A percentile compares a stretch with the other conserved stretches of the same genome.
These are phyloP conservation scores for Pluteus cervinus DNA, from an alignment of 768 basidiomycete species.

Conservation along the genomic window DNA sequence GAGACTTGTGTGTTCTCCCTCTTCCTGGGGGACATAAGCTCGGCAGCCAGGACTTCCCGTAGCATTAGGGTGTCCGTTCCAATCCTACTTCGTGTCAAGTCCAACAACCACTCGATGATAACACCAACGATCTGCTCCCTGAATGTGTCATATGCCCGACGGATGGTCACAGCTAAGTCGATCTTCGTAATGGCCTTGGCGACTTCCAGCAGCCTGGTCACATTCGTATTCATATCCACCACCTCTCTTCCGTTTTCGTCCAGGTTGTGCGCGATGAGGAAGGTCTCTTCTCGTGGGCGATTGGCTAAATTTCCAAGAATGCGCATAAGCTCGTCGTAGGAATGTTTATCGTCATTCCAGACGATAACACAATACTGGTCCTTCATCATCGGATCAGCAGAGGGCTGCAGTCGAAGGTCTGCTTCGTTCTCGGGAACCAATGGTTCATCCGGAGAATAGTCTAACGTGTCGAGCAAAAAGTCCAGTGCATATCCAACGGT, in stretches of 20 bases:
- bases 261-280: constrained; percentile 48
- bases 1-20: constrained; percentile 40
- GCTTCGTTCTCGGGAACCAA: constrained; percentile 59
- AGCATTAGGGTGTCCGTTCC: constrained; percentile 62
- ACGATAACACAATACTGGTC: constrained; percentile 79
- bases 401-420: constrained; percentile 67
- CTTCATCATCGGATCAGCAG: constrained; percentile 72
- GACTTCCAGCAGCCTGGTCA: constrained; percentile 57
- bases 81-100: constrained; percentile 68
- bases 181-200: constrained; percentile 80
- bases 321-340: constrained; percentile 79
- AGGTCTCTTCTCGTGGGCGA: constrained; percentile 52
- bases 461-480: constrained; percentile 77
- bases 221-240: constrained; percentile 65
- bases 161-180: constrained; percentile 86
- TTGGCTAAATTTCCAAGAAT: constrained; percentile 55
- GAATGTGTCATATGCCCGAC: constrained; percentile 83
- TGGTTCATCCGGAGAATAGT: constrained; percentile 76
- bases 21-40: constrained; percentile 58
- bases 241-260: constrained; percentile 82
- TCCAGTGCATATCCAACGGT: constrained; percentile 77
- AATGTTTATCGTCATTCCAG: constrained; percentile 98
- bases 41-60: constrained; percentile 66
- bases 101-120: constrained; percentile 82
- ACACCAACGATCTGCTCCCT: constrained; percentile 80